Evolutionary conservation across 2,329 filamentous ascomycete species (phyloP), one percentile per base, ranked within the genome.

Genomic region (Stenocarpella maydis): DNA sequence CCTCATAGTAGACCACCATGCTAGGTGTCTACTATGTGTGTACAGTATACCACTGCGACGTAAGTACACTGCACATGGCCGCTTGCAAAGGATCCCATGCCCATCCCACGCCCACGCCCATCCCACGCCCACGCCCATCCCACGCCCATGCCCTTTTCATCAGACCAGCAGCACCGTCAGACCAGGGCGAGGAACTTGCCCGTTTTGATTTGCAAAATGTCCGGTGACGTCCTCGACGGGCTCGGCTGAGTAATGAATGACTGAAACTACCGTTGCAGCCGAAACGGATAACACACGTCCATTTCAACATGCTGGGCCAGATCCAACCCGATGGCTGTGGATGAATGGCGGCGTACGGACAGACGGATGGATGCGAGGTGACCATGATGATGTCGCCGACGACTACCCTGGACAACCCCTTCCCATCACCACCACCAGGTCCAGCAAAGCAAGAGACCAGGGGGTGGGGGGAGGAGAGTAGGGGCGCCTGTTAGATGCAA

Each of bases 241-340:
- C 58, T 63, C 43, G 58, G 58, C 58, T 63, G 58, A 63, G 58
- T 63, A 63, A 63, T 63, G 58, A 63, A 63, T 63, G 58, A 63
- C 58, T 26, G 58, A n/a, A n/a, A 63, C 43, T 49, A 63, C 43
- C 28, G 58, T 63, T 19, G 58, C 58, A 63, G 43, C 28, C 58
- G 58, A 49, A 63, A 63, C 43, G 58, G 58, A 63, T 49, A 63
- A 49, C 58, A 15, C 58, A 63, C 8, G 41, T 49, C 58, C 37
- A 49, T 26, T 63, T 63, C 28, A 49, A 19, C 43, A 37, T 49
- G 43, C 58, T 49, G 34, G 34, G 9, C 31, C 43, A 49, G 58
- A 34, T 26, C 41, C 63, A 54, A 54, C 24, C 31, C 31, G 63
- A 28, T 21, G 47, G 37, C 15, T 17, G 37, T 37, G n/a, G 21